These are phyloP conservation scores for Cnidoscolus chayamansa DNA, from an alignment of 441 rosid genomes.

Conservation along the genomic window DNA sequence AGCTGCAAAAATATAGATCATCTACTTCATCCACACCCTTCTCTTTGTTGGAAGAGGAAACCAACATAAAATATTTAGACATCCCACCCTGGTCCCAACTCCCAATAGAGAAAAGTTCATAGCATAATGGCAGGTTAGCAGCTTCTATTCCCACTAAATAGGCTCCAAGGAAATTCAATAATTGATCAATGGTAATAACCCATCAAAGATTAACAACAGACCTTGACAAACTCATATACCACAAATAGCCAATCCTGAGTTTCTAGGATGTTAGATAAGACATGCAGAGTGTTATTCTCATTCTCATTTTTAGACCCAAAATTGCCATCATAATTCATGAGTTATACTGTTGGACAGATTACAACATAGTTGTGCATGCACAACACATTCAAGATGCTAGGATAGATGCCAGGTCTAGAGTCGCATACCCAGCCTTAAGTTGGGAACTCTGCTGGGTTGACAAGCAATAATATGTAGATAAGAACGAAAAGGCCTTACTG, in stretches of 20 bases:
- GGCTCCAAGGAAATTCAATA: not conserved
- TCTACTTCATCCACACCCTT: not conserved
- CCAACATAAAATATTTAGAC: not conserved
- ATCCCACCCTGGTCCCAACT: slow-evolving; percentile 6
- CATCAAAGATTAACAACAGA: not conserved
- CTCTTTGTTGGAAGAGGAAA: not conserved
- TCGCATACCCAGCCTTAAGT: not conserved
- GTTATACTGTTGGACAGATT: not conserved
- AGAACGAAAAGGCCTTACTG: not conserved
- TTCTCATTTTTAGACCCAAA: not conserved
- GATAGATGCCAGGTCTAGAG: not conserved
- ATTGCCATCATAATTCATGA: not conserved
- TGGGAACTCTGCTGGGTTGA: not conserved
- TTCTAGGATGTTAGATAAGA: slow-evolving; percentile 3
- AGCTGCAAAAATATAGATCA: not conserved
- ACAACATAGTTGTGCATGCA: not conserved
- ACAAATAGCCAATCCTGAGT: not conserved
- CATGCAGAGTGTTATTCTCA: not conserved
- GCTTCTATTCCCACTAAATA: not conserved
- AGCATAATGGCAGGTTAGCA: not conserved
- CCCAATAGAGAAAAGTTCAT: slow-evolving; percentile 11
- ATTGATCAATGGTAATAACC: not conserved
- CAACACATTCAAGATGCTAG: not conserved
- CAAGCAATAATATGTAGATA: not conserved
- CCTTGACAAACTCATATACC: not conserved